Conservation (phyloP, 495 filamentous ascomycete genomes). For the Xylaria intraflava region DNA sequence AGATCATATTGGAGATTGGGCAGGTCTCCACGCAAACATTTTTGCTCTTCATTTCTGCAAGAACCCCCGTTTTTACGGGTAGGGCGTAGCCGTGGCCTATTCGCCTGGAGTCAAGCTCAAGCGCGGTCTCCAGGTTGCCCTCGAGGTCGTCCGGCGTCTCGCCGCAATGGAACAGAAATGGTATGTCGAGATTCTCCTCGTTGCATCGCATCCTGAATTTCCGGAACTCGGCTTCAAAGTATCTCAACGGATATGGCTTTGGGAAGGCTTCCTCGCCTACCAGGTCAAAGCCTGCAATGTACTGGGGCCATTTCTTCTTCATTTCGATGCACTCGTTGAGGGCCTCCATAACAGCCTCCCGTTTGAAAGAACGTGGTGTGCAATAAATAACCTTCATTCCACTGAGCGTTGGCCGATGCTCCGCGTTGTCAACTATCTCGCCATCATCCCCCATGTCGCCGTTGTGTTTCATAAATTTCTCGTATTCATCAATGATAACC, state of each 20-base stretch:
- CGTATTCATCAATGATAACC: conserved; percentile 44
- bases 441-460: conserved; percentile 22
- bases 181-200: conserved; percentile 67
- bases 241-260: conserved; percentile 58
- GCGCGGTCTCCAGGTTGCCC: conserved; percentile 80
- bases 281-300: conserved; percentile 79
- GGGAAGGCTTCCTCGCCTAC: conserved; percentile 72
- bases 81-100: conserved; percentile 92
- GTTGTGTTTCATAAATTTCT: conserved; percentile 35
- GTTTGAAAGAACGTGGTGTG: conserved; percentile 49
- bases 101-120: conserved; percentile 73
- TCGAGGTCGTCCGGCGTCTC: conserved; percentile 79
- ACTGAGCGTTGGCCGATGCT: conserved; percentile 23
- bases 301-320: conserved; percentile 61
- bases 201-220: conserved; percentile 72
- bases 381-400: conserved; percentile 50
- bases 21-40: conserved; percentile 82
- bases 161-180: conserved; percentile 92
- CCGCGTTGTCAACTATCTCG: conserved; percentile 15
- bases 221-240: conserved; percentile 70
- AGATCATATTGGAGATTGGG: conserved; percentile 81
- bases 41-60: conserved; percentile 73
- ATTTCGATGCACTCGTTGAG: conserved; percentile 74
- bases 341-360: conserved; percentile 51
- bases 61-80: conserved; percentile 76